Base-by-base conservation (phyloP, 257 asterid species). In the Gentiana dahurica region DNA sequence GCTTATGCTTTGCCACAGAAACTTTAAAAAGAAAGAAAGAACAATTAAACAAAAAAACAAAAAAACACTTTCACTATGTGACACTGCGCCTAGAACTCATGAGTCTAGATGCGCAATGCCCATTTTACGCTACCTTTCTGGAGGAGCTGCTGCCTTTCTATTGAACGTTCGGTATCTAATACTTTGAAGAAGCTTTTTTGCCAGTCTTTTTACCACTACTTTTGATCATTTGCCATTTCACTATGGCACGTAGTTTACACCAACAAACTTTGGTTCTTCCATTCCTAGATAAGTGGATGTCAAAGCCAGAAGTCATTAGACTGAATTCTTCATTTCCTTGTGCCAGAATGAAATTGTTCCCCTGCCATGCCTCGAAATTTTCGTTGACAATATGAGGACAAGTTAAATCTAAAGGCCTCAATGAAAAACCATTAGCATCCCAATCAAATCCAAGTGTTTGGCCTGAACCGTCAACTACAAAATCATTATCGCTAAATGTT, bases 221-320 rank as follows among this genome's bases (percentile, higher is more conserved):
- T 75, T 37, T 79, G 81, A 79, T 75, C 64, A 85, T 84, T 51
- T 70, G 65, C 90, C 87, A 85, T 74, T 82, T 85, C 4, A 88
- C 73, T 63, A 74, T 83, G 1, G 94, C 94, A 11, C 81, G 70
- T 49, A 88, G 73, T 71, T 79, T 85, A 73, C 91, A 79, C 97
- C 91, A 85, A 51, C 79, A 69, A 3, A 77, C 68, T 68, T 65
- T 78, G 51, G 89, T 70, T 57, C 58, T 77, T 51, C 80, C 73
- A 56, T 44, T 64, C 55, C 71, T 65, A 34, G 87, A 68, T 52
- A 67, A 58, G 36, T 53, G 51, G 52, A 71, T 38, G 62, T 69
- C 75, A 36, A 79, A 53, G 63, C 66, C 56, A 55, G 87, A 72
- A 55, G 82, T 73, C 15, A 66, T 34, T 12, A 69, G 44, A 43